Conservation (phyloP, 139 green algal genomes). For the Auxenochlorella protothecoides region DNA sequence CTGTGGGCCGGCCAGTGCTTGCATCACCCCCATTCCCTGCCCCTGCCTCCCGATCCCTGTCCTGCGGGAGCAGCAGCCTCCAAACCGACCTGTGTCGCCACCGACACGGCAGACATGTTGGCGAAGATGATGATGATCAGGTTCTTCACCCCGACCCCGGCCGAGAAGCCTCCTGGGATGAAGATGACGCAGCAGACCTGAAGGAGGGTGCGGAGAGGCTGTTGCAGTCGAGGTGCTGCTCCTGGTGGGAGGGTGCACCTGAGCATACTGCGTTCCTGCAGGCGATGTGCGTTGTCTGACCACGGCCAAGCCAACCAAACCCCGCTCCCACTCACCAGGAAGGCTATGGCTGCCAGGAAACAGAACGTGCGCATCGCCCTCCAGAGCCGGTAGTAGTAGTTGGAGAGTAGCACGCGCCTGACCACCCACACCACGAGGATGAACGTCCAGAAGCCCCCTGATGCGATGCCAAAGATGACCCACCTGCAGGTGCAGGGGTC, state of each 20-base stretch:
- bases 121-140: constrained; percentile 33
- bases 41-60: no score
- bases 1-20: no score
- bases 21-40: no score
- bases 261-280: no score
- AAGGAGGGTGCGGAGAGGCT: neutral
- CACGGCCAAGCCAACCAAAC: neutral
- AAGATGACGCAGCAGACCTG: constrained; percentile 30
- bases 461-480: constrained; percentile 27
- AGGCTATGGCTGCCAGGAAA: constrained; percentile 7
- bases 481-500: constrained; percentile 3
- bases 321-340: constrained; percentile 10
- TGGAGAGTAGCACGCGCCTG: constrained; percentile 13
- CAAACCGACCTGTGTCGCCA: constrained; percentile 7
- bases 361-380: constrained; percentile 20
- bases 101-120: constrained; percentile 17
- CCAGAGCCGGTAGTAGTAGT: constrained; percentile 25
- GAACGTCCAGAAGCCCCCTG: constrained; percentile 21
- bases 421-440: constrained; percentile 11
- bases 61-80: neutral
- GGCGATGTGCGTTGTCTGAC: no score
- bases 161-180: constrained; percentile 1
- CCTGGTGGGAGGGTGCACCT: neutral
- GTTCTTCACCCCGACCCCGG: constrained; percentile 25
- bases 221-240: no score